These are phyloP conservation scores for Sapria himalayana DNA, from an alignment of 345 rosid genomes.

Conservation along the genomic window DNA sequence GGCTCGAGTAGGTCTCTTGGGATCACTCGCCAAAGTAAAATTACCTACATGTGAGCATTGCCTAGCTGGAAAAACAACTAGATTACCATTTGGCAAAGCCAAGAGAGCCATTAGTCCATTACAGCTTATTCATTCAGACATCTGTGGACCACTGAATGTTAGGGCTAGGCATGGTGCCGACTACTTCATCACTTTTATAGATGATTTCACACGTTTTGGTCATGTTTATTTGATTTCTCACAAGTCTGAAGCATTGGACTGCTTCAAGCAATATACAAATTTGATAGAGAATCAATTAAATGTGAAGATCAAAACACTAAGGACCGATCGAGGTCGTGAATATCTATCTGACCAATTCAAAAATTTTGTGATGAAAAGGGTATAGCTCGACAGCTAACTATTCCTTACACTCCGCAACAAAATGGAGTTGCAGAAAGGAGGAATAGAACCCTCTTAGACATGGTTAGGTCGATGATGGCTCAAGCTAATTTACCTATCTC, in stretches of 20 bases:
- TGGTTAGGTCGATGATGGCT: conserved; percentile 3
- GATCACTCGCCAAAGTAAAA: not conserved
- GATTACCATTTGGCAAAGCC: not conserved
- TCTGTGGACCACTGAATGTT: too few species aligned
- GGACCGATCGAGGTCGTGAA: not conserved
- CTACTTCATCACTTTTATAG: not conserved
- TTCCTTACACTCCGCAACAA: conserved; percentile 3
- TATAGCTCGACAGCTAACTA: not conserved
- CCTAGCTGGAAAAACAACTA: not conserved
- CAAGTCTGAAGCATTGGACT: not conserved
- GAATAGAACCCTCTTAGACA: not conserved
- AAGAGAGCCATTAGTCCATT: not conserved
- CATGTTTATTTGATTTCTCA: not conserved
- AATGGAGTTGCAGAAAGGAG: not conserved
- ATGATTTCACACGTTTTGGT: not conserved
- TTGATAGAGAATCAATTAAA: not conserved
- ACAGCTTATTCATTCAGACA: not conserved
- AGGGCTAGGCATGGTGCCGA: not conserved
- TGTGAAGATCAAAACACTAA: not conserved
- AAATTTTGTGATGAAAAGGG: not conserved
- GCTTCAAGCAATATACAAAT: not conserved
- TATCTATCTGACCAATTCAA: conserved; percentile 1
- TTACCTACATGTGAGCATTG: not conserved
- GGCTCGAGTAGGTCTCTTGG: not conserved
- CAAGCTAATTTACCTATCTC: not conserved